phyloP scores from a whole-genome alignment of 495 filamentous ascomycete species.

The Penicilliopsis zonata region DNA sequence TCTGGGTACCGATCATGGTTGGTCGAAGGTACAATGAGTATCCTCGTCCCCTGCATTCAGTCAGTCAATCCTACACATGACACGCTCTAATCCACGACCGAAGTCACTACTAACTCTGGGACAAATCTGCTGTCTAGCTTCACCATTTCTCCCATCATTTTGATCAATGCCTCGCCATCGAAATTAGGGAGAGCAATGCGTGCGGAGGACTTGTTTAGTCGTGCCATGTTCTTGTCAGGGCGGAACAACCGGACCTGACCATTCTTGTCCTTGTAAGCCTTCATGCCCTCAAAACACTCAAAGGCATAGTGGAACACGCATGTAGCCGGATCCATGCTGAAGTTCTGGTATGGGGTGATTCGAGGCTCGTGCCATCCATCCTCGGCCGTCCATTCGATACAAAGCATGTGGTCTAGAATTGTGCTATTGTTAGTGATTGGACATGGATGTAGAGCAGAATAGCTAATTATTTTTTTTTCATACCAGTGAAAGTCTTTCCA shows the following conservation, averaged over 20 bases:
- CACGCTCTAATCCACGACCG: not conserved
- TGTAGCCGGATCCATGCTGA: conserved; percentile 87
- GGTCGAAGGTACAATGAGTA: conserved; percentile 93
- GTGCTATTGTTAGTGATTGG: conserved; percentile 6
- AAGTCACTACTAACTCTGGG: conserved; percentile 40
- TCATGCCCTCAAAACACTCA: conserved; percentile 96
- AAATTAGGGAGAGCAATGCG: conserved; percentile 89
- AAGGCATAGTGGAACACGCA: conserved; percentile 99
- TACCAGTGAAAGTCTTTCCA: conserved; percentile 79
- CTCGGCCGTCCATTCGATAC: conserved; percentile 79
- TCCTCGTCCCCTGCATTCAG: conserved; percentile 42
- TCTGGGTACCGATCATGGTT: conserved; percentile 94
- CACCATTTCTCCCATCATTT: conserved; percentile 68
- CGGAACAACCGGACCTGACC: conserved; percentile 78
- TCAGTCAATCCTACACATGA: no score
- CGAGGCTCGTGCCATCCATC: conserved; percentile 69
- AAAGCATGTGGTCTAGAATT: conserved; percentile 82
- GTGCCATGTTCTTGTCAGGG: conserved; percentile 92
- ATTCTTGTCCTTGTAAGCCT: conserved; percentile 77
- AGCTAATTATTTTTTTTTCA: conserved; percentile 1
- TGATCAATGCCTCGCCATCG: conserved; percentile 54
- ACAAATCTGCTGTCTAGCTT: conserved; percentile 81
- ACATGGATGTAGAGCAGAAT: conserved; percentile 2
- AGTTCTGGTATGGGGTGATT: conserved; percentile 91
- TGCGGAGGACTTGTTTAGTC: conserved; percentile 76